Evolutionary conservation across 2,329 filamentous ascomycete species (phyloP), one percentile per base, ranked within the genome.

Genomic region (Tolypocladium pustulatum): DNA sequence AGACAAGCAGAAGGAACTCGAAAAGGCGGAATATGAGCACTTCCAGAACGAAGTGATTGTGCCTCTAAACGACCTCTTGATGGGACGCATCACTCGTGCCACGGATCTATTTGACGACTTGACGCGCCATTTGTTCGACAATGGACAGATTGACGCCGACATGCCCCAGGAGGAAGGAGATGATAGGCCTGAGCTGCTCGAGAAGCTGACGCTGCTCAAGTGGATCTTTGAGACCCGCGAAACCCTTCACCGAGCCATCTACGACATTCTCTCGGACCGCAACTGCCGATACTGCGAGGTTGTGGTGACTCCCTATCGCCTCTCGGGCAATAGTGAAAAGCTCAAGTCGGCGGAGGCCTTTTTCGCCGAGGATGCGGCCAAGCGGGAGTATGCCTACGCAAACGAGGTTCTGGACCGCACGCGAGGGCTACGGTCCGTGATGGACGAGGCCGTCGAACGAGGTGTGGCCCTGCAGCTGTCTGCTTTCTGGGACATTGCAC

Each of bases 151-250:
- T 82, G 59, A 87, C 83, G 69, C 91, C 0, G 93, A 96, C 67
- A 85, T 91, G 71, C 88, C 91, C 0, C 92, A 97, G 71, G 91
- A 96, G 72, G 93, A 97, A 74, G 93, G 94, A 22, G 93, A 97
- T 65, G 93, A 97, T 71, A 87, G 92, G 69, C 94, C 94, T 0
- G 94, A 99, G 72, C 80, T 97, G 0, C 78, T 97, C 2, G 94
- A 99, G 72, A 96, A 96, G 73, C 80, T 99, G 15, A 97, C 93
- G 0, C 82, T 97, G 54, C 80, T 97, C 17, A 99, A 97, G 68
- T 97, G 94, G 92, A 85, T 97, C 10, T 97, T 97, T 66, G 94
- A 99, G 71, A 88, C 89, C 1, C 86, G 92, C n/a, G 94, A 99
- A 73, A 81, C 83, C 54, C 79, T 97, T 10, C 88, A 97, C 74